These are phyloP conservation scores for Chenopodium berlandieri DNA, from an alignment of 148 eudicot genomes.

Conservation along the genomic window DNA sequence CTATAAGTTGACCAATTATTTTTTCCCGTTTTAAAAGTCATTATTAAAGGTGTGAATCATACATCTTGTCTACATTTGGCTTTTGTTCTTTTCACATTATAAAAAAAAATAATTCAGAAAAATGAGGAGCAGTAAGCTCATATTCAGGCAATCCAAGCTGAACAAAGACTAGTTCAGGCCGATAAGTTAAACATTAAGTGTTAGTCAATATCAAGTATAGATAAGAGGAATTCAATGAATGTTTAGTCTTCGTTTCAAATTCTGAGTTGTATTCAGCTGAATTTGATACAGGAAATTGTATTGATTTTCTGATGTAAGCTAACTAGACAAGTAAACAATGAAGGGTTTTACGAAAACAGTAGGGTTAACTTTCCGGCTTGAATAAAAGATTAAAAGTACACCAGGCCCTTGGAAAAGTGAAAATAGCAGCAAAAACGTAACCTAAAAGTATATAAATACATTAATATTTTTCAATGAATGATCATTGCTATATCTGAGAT, in stretches of 20 bases:
- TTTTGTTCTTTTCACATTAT: no score
- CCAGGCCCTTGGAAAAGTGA: not conserved
- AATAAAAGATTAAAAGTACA: not conserved
- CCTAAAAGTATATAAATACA: not conserved
- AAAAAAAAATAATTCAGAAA: no score
- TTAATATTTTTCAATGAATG: not conserved
- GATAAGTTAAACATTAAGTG: no score
- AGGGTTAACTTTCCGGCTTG: not conserved
- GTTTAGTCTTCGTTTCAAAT: not conserved
- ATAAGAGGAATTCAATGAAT: no score
- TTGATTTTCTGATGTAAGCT: not conserved
- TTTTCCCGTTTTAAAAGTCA: not conserved
- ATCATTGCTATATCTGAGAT: conserved; percentile 19
- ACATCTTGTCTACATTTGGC: not conserved
- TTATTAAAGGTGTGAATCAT: no score
- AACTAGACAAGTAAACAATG: not conserved
- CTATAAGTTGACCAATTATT: not conserved
- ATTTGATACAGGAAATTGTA: not conserved
- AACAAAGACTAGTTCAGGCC: no score
- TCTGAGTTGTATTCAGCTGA: not conserved
- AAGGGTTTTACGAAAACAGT: not conserved
- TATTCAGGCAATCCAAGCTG: no score
- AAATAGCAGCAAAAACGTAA: not conserved
- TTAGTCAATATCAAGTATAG: no score
- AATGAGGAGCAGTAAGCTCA: no score